Evolutionary conservation across 2,329 filamentous ascomycete species (phyloP).

Genomic region (Talaromyces verruculosus): DNA sequence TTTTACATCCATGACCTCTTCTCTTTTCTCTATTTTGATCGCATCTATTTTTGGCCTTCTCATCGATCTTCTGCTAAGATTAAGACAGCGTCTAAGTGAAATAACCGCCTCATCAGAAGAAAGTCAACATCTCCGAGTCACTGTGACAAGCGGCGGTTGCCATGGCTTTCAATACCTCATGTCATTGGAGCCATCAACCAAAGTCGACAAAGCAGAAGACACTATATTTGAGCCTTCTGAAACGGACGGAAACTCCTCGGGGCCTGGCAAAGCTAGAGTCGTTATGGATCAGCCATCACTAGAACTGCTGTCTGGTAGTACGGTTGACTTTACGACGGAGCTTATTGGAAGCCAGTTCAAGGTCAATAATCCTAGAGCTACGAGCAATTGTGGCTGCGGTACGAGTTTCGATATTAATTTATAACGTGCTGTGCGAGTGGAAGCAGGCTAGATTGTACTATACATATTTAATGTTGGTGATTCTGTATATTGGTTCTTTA

Average conservation of each 20-base stretch:
- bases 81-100: slow-evolving; percentile 63
- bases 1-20: background rate
- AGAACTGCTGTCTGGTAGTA: slow-evolving; percentile 87
- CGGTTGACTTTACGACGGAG: slow-evolving; percentile 94
- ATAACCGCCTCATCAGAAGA: slow-evolving; percentile 60
- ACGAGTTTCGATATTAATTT: slow-evolving; percentile 94
- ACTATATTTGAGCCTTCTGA: slow-evolving; percentile 74
- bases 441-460: background rate
- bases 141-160: slow-evolving; percentile 90
- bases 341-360: slow-evolving; percentile 95
- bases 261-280: slow-evolving; percentile 65
- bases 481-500: background rate
- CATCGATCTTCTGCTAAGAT: slow-evolving; percentile 8
- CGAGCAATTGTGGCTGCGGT: slow-evolving; percentile 93
- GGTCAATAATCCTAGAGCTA: slow-evolving; percentile 89
- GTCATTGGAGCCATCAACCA: slow-evolving; percentile 65
- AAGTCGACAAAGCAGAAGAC: slow-evolving; percentile 72
- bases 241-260: slow-evolving; percentile 30
- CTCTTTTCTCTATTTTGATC: slow-evolving; percentile 1
- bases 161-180: slow-evolving; percentile 98
- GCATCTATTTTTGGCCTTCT: slow-evolving; percentile 12
- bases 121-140: slow-evolving; percentile 87
- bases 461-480: background rate
- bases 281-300: slow-evolving; percentile 86
- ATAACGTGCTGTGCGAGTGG: background rate